Percentiles rank a stretch among this genome's conserved stretches.
Evolutionary conservation across 2,329 filamentous ascomycete genomes (phyloP).

Genomic region (Apiospora koreana): DNA sequence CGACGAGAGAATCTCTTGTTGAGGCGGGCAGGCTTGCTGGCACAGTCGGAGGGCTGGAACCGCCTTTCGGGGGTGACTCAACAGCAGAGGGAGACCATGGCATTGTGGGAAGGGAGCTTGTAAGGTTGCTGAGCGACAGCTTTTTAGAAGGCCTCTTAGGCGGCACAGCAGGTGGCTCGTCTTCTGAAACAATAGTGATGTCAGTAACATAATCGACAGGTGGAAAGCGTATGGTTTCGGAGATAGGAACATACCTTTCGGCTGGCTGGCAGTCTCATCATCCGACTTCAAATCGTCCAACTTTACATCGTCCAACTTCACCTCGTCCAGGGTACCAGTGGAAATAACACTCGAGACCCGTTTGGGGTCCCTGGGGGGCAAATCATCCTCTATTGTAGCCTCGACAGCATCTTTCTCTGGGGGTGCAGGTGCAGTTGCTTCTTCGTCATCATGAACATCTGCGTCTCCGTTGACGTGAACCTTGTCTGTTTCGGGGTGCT

Average conservation of each 20-base stretch:
- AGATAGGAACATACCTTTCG: slow-evolving; percentile 31
- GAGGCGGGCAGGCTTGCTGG: slow-evolving; percentile 17
- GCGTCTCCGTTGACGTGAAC: slow-evolving; percentile 20
- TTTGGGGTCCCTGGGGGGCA: slow-evolving; percentile 16
- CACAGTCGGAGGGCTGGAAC: slow-evolving; percentile 28
- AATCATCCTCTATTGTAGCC: background rate
- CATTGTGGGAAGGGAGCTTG: slow-evolving; percentile 70
- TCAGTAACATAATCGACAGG: background rate
- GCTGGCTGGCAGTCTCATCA: slow-evolving; percentile 48
- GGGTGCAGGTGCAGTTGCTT: background rate
- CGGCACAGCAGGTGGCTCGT: slow-evolving; percentile 27
- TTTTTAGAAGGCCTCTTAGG: slow-evolving; percentile 52
- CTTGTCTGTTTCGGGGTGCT: slow-evolving; percentile 17
- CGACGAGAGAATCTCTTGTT: slow-evolving; percentile 26
- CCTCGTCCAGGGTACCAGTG: slow-evolving; percentile 46
- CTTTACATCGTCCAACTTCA: slow-evolving; percentile 21
- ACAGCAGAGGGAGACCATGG: slow-evolving; percentile 67
- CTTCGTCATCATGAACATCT: slow-evolving; percentile 13
- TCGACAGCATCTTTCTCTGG: background rate
- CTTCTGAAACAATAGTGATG: slow-evolving; percentile 9
- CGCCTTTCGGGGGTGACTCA: slow-evolving; percentile 48
- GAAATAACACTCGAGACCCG: slow-evolving; percentile 47
- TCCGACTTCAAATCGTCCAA: slow-evolving; percentile 46
- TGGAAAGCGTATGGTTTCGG: background rate
- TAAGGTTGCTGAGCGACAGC: slow-evolving; percentile 69